Evolutionary conservation across 1,284 basidiomycete genomes (phyloP).

Genomic region (Apiotrichum mycotoxinovorans): DNA sequence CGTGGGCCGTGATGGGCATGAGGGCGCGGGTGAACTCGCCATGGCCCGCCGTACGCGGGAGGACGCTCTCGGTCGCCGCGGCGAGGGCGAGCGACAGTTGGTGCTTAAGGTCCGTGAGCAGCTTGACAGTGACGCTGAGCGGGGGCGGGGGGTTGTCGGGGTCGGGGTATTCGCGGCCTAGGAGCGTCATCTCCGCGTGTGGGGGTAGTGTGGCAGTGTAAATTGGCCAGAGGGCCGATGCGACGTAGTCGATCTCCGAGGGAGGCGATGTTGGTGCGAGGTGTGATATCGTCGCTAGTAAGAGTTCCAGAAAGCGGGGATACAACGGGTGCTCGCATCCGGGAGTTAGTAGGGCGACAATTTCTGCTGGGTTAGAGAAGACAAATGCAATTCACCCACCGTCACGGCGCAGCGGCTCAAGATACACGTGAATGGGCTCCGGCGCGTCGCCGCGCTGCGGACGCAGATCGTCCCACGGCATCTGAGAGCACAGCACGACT

Average conservation of each 20-base stretch:
- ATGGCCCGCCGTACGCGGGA: constrained; percentile 30
- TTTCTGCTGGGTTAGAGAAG: constrained; percentile 43
- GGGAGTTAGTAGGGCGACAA: constrained; percentile 24
- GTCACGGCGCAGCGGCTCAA: constrained; percentile 60
- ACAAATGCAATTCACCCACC: constrained; percentile 49
- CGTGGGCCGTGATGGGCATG: constrained; percentile 10
- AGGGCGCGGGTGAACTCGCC: constrained; percentile 30
- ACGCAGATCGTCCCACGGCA: constrained; percentile 70
- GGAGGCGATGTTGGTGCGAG: constrained; percentile 60
- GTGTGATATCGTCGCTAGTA: constrained; percentile 63
- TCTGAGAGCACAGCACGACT: constrained; percentile 64
- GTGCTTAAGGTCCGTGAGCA: constrained; percentile 47
- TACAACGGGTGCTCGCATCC: constrained; percentile 56
- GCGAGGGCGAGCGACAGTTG: constrained; percentile 38
- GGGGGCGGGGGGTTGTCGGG: constrained; percentile 24
- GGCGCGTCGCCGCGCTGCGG: constrained; percentile 66
- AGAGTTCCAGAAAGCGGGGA: constrained; percentile 61
- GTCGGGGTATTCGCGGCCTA: constrained; percentile 23
- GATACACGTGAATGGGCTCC: constrained; percentile 70
- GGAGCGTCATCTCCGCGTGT: constrained; percentile 33
- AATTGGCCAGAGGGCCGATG: constrained; percentile 71
- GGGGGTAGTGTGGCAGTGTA: constrained; percentile 43
- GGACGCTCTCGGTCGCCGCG: constrained; percentile 37
- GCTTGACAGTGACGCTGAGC: constrained; percentile 34
- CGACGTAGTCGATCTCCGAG: constrained; percentile 68